Conservation (phyloP, 306 rosid genomes). For the Senna siamea region DNA sequence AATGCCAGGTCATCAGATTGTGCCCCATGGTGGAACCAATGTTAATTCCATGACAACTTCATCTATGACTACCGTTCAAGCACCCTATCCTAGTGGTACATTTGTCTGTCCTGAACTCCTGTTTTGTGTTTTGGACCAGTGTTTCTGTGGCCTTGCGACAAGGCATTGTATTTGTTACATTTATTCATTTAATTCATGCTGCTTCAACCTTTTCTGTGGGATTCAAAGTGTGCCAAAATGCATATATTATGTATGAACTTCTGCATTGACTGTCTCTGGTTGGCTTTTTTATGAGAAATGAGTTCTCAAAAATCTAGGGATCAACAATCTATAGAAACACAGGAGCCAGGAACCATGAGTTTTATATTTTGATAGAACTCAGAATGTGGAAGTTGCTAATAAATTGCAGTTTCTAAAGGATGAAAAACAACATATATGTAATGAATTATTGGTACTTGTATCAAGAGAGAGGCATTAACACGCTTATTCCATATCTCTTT, state of each 20-base stretch:
- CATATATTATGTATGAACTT: constrained; percentile 8
- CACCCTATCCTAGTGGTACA: constrained; percentile 79
- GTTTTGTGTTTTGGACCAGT: not conserved
- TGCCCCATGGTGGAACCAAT: constrained; percentile 79
- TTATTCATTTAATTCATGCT: constrained; percentile 15
- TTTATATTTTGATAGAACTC: not conserved
- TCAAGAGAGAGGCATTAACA: constrained; percentile 19
- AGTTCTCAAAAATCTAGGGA: constrained; percentile 1
- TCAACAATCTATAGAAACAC: not conserved
- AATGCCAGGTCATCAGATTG: constrained; percentile 76
- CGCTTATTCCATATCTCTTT: not conserved
- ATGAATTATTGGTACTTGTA: constrained; percentile 19
- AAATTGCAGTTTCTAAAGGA: constrained; percentile 20
- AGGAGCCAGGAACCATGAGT: not conserved
- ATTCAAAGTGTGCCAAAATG: not conserved
- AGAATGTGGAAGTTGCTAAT: not conserved
- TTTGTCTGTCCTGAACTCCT: constrained; percentile 25
- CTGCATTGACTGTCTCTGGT: not conserved
- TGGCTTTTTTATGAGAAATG: constrained; percentile 3
- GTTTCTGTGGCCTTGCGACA: constrained; percentile 19
- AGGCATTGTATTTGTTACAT: constrained; percentile 13
- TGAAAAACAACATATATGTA: not conserved
- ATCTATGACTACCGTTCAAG: constrained; percentile 73
- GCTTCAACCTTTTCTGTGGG: not conserved
- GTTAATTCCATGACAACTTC: constrained; percentile 78